Evolutionary conservation across 371 early-diverging fungal species (phyloP), one percentile per base, ranked within the genome.

Genomic region (Mucor circinelloides): DNA sequence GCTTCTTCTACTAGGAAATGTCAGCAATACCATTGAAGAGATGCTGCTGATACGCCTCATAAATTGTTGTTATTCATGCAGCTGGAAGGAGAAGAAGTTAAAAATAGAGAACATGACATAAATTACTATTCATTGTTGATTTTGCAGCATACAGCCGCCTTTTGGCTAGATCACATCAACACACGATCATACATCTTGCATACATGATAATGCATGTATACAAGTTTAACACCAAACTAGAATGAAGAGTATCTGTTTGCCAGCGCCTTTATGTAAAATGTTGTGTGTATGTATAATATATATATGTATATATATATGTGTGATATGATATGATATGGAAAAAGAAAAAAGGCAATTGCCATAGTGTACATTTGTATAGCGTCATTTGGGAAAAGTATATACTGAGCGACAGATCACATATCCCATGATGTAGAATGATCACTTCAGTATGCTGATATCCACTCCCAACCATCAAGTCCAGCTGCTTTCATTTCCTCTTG

Each of bases 401-500:
- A 42, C 6, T 15, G n/a, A 42, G 42, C 17, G 42, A 42, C 17
- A 42, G 17, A 42, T 42, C 42, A 42, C 42, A 42, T 42, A 42
- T n/a, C 42, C 42, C 42, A 42, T 42, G 42, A 42, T 42, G 6
- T 1, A 34, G 34, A 34, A 42, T 42, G 15, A 21, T 8, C 25
- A 21, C n/a, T 44, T 42, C 38, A 66, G 21, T 42, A 50, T 6
- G 64, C 54, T 36, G 66, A 44, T 21, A 68, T 50, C 72, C 72
- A 72, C 17, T 72, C 72, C 66, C 68, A 72, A 31, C 66, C 68
- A 31, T 72, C 72, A 8, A 72, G n/a, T 25, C 69, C 72, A 54
- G 72, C 69, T 44, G 68, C 65, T 17, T 56, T 61, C 48, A 72
- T 46, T 6, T 68, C 68, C 13, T 72, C 72, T 25, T 72, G 58